A percentile compares a stretch with the other conserved stretches of the same genome.
These are phyloP conservation scores for Stephanodiscus minutulus DNA, from an alignment of 108 stramenopile species.

Conservation along the genomic window DNA sequence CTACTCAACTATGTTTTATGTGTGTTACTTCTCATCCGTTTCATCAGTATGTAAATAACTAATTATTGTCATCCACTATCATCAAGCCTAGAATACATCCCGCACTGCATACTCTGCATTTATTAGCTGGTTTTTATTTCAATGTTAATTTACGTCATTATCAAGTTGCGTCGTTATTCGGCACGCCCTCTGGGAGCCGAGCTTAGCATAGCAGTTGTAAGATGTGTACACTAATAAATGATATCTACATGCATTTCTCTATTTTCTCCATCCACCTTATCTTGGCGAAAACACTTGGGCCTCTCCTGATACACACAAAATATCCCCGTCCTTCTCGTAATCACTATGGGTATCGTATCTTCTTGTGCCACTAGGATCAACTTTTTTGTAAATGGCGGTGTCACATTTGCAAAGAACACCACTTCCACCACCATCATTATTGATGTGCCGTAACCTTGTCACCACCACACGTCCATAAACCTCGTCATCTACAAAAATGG, in stretches of 20 bases:
- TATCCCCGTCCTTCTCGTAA: conserved; percentile 11
- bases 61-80: not conserved
- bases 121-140: not conserved
- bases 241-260: not conserved
- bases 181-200: not conserved
- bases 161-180: not conserved
- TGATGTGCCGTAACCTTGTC: conserved; percentile 43
- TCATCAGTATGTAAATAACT: not conserved
- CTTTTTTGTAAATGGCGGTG: conserved; percentile 42
- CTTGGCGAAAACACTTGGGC: conserved; percentile 45
- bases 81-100: not conserved
- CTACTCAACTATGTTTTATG: not conserved
- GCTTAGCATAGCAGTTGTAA: no score
- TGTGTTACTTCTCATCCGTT: no score
- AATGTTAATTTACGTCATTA: not conserved
- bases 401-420: conserved; percentile 67
- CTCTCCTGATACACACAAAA: conserved; percentile 36
- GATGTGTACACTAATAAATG: not conserved
- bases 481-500: conserved; percentile 57
- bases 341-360: not conserved
- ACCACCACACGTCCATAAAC: conserved; percentile 60
- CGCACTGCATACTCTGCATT: not conserved
- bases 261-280: not conserved
- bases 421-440: conserved; percentile 42
- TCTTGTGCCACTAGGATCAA: not conserved